Base-by-base conservation (phyloP, 2,329 filamentous ascomycete genomes). In the Nigrospora osmanthi region DNA sequence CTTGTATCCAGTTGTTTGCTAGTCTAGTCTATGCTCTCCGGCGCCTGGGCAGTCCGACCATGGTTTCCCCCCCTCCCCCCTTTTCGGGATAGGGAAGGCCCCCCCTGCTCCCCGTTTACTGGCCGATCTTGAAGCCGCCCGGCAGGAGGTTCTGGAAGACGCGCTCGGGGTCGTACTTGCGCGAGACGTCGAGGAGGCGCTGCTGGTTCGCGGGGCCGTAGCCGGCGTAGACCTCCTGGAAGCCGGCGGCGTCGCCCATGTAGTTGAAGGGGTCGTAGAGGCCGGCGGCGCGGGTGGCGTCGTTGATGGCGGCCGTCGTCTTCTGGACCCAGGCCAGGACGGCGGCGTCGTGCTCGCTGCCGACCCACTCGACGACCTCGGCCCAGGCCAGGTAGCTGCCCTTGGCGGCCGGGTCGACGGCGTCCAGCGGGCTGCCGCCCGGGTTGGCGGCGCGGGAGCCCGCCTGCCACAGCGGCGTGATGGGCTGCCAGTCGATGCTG, bases 181-280 rank as follows among this genome's bases (percentile, higher is more conserved):
- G 44, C 12, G 50, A 52, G 28, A 59, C 44, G 13, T 32, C 39
- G 31, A 47, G 50, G 23, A 61, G 44, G 16, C 51, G 57, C 16
- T 52, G 47, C 30, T 62, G 35, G 34, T 63, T 67, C 35, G 56
- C 51, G 34, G 52, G 43, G 3, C 67, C 66, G 47, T 66, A 68
- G 5, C 60, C 53, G 11, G 46, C 31, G 31, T 65, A 56, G 6
- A 65, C 56, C 40, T 61, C 55, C 62, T 73, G 64, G 35, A 59
- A 57, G 10, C 47, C 46, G 19, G 59, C 56, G 4, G 63, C 62
- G 42, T 69, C 67, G 47, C 66, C 64, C 36, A 67, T 53, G 50
- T 66, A 73, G 52, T 70, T 64, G 49, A 66, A 68, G 12, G 63
- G 61, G 14, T 61, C 57, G 38, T 61, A 60, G 1, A 66, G 53